A percentile compares a stretch with the other conserved stretches of the same genome.
Evolutionary conservation across 108 stramenopile species (phyloP).

Genomic region (Fragilariopsis cylindrus): DNA sequence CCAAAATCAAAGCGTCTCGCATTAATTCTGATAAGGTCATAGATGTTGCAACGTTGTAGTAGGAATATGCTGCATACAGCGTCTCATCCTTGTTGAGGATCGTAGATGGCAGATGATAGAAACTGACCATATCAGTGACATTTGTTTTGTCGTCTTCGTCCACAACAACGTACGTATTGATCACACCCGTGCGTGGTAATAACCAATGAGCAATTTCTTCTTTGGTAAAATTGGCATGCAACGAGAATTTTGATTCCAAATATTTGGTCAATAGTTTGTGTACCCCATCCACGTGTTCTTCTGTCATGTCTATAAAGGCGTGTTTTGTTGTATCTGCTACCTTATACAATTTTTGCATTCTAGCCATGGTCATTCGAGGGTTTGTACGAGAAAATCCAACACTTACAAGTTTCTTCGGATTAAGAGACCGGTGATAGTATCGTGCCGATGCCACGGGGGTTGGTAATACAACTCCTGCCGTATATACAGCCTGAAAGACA

Average conservation of each 20-base stretch:
- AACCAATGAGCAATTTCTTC: slow-evolving; percentile 97
- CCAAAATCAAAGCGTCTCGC: slow-evolving; percentile 93
- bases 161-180: slow-evolving; percentile 91
- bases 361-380: slow-evolving; percentile 93
- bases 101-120: slow-evolving; percentile 94
- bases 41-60: slow-evolving; percentile 96
- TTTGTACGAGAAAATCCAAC: slow-evolving; percentile 89
- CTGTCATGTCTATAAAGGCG: slow-evolving; percentile 68
- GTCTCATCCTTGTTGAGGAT: slow-evolving; percentile 83
- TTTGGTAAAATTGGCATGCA: slow-evolving; percentile 75
- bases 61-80: slow-evolving; percentile 94
- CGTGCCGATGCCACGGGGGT: slow-evolving; percentile 90
- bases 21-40: slow-evolving; percentile 86
- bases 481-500: slow-evolving; percentile 97
- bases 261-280: slow-evolving; percentile 75
- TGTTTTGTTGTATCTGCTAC: slow-evolving; percentile 53
- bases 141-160: slow-evolving; percentile 53
- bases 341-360: slow-evolving; percentile 89
- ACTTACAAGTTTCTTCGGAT: slow-evolving; percentile 95
- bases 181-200: slow-evolving; percentile 88
- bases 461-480: slow-evolving; percentile 96
- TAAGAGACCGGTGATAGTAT: slow-evolving; percentile 94
- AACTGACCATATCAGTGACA: slow-evolving; percentile 89
- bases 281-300: slow-evolving; percentile 81
- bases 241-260: slow-evolving; percentile 76